Conservation (phyloP, 2,329 filamentous ascomycete species). For the Phoma sp. region DNA sequence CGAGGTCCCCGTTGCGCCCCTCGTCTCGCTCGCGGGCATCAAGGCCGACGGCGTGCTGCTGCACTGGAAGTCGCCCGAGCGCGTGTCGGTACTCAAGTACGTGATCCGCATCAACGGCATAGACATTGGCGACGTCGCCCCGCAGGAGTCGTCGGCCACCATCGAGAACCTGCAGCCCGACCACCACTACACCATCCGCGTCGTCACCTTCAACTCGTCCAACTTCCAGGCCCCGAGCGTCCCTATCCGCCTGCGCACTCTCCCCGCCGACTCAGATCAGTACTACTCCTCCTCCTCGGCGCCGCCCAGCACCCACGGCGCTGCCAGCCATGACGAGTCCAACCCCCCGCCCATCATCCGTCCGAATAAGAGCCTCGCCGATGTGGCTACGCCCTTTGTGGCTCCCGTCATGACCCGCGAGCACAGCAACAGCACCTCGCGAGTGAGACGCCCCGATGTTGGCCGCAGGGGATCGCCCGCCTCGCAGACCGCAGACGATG, state of each 20-base stretch:
- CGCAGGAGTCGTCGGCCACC: conserved; percentile 84
- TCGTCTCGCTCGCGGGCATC: conserved; percentile 89
- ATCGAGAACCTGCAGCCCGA: conserved; percentile 86
- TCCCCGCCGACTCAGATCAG: conserved; percentile 50
- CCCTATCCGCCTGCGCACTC: conserved; percentile 81
- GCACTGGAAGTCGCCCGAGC: conserved; percentile 79
- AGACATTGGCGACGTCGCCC: conserved; percentile 84
- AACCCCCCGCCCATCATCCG: conserved; percentile 61
- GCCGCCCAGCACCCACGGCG: conserved; percentile 55
- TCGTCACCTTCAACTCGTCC: conserved; percentile 87
- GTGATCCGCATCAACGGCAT: conserved; percentile 93
- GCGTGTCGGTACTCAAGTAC: conserved; percentile 79
- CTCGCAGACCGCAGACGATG: conserved; percentile 52
- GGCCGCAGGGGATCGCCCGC: conserved; percentile 79
- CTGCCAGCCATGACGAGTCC: conserved; percentile 48
- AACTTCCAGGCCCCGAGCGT: conserved; percentile 92
- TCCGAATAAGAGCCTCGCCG: conserved; percentile 59
- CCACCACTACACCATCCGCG: conserved; percentile 90
- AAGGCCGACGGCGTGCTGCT: conserved; percentile 85
- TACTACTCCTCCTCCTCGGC: conserved; percentile 57
- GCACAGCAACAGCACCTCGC: conserved; percentile 60
- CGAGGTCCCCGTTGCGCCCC: conserved; percentile 88
- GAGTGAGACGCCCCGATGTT: conserved; percentile 69
- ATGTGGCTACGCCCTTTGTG: conserved; percentile 67
- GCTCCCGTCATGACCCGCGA: conserved; percentile 70